Evolutionary conservation across 2,329 filamentous ascomycete species (phyloP), one percentile per base, ranked within the genome.

Genomic region (Clonostachys sp.): DNA sequence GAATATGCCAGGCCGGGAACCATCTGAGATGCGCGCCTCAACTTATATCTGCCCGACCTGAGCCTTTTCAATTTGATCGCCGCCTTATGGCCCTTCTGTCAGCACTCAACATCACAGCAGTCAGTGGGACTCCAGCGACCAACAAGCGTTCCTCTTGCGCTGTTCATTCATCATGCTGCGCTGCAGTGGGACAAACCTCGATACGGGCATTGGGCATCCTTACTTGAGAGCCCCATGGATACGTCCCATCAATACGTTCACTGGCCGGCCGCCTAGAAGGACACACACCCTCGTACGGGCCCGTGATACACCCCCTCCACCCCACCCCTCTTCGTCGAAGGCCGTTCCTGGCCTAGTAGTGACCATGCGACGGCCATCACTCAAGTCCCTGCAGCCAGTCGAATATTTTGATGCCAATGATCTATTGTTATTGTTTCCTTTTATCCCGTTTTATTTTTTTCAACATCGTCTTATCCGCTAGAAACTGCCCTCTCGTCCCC

Each of bases 181-280:
- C 24, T 30, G 8, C 24, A 10, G 24, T 30, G 24, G 24, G 24
- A 30, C 24, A 30, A 30, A 30, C 24, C 24, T 30, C 24, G 56
- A 60, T 63, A 57, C 60, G 55, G 65, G 60, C 57, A 66, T 67
- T 67, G 65, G 65, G 65, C 67, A 68, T 60, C 63, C 61, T 52
- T 67, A 67, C 63, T 58, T 64, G 24, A 50, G 57, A 60, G 57
- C 60, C 63, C 62, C 24, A 30, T 30, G 24, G 24, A 50, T 53
- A 49, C 49, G 53, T 53, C 50, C 53, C 53, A 55, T 58, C 60
- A 58, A 54, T 57, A 52, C 57, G 18, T 49, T 42, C 41, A 33
- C 34, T 34, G 30, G 12, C 35, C 2, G 24, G 24, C 24, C 24
- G 24, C 24, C 24, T 30, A 30, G 38, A 36, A 34, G 18, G n/a